Percentiles rank a stretch among this genome's conserved stretches.
Conservation (phyloP, 495 filamentous ascomycete genomes). For the Aspergillus heteromorphus region DNA sequence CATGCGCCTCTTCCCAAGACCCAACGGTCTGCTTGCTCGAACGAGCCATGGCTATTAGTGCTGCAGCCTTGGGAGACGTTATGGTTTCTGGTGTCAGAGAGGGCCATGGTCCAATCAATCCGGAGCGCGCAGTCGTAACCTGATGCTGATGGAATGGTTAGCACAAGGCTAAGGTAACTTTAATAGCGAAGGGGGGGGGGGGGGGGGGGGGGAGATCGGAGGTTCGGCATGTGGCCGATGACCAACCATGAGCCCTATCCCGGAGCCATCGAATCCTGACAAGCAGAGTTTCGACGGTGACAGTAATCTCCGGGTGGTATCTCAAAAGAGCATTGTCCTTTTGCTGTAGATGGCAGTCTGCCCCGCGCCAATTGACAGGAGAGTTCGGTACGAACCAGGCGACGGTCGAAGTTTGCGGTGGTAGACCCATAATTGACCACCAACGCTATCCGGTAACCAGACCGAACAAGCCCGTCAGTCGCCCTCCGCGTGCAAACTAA, state of each 20-base stretch:
- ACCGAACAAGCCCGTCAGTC: slow-evolving; percentile 7
- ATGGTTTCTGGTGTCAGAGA: neutral
- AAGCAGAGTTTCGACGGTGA: slow-evolving; percentile 7
- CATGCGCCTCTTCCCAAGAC: neutral
- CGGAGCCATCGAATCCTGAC: neutral
- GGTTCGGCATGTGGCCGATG: neutral
- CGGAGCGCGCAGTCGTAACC: neutral
- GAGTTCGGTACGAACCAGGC: slow-evolving; percentile 9
- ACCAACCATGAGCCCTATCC: neutral
- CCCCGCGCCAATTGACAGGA: slow-evolving; percentile 2
- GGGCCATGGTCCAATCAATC: neutral
- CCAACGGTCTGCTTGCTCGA: neutral
- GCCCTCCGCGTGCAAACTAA: slow-evolving; percentile 5
- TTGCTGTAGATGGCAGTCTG: slow-evolving; percentile 7
- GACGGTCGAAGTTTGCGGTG: neutral
- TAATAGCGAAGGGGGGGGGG: neutral
- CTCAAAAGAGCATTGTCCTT: slow-evolving; percentile 11
- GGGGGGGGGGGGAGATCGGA: neutral
- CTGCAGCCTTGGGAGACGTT: neutral
- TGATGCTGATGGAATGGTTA: neutral
- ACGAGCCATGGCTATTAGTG: neutral
- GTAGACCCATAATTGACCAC: neutral
- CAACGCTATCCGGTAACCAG: neutral
- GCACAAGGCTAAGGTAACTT: neutral
- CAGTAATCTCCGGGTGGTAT: slow-evolving; percentile 10